Conservation (phyloP, 352 stramenopile species). For the Globisporangium mamillatum region DNA sequence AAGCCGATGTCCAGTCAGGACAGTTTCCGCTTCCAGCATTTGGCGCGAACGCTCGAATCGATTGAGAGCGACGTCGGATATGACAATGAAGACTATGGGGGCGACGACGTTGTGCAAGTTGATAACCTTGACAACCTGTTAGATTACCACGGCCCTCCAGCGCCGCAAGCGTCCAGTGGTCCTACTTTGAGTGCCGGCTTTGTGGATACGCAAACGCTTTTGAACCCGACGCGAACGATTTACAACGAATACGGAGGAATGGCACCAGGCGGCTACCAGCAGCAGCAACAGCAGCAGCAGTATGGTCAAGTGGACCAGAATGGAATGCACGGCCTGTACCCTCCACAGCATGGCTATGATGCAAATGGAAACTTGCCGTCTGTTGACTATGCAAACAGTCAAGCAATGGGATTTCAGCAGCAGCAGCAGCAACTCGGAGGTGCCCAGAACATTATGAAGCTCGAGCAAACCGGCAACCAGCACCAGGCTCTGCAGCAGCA, state of each 20-base stretch:
- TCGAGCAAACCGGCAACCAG: slow-evolving; percentile 39
- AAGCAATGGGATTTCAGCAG: slow-evolving; percentile 21
- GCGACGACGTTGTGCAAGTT: slow-evolving; percentile 78
- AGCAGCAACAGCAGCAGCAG: slow-evolving; percentile 22
- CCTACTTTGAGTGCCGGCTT: slow-evolving; percentile 35
- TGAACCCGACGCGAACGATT: slow-evolving; percentile 56
- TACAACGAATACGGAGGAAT: slow-evolving; percentile 41
- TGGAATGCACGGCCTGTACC: slow-evolving; percentile 29
- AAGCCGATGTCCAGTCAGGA: slow-evolving; percentile 87
- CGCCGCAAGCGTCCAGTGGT: slow-evolving; percentile 4
- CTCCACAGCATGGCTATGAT: slow-evolving; percentile 15
- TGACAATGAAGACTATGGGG: slow-evolving; percentile 81
- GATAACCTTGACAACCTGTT: slow-evolving; percentile 85
- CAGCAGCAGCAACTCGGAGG: slow-evolving; percentile 20
- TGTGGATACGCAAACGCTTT: slow-evolving; percentile 62
- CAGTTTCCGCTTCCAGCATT: slow-evolving; percentile 83
- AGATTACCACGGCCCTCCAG: slow-evolving; percentile 52
- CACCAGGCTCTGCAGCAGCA: slow-evolving; percentile 51
- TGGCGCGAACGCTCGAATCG: slow-evolving; percentile 71
- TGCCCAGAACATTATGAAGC: slow-evolving; percentile 26
- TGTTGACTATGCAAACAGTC: slow-evolving; percentile 33
- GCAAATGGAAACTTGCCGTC: slow-evolving; percentile 17
- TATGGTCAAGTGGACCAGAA: slow-evolving; percentile 32
- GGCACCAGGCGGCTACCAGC: slow-evolving; percentile 23
- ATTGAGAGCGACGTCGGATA: slow-evolving; percentile 83